Percentiles rank a stretch among this genome's conserved stretches.
Conservation (phyloP, 305 asterid genomes). For the Fraxinus ornus region DNA sequence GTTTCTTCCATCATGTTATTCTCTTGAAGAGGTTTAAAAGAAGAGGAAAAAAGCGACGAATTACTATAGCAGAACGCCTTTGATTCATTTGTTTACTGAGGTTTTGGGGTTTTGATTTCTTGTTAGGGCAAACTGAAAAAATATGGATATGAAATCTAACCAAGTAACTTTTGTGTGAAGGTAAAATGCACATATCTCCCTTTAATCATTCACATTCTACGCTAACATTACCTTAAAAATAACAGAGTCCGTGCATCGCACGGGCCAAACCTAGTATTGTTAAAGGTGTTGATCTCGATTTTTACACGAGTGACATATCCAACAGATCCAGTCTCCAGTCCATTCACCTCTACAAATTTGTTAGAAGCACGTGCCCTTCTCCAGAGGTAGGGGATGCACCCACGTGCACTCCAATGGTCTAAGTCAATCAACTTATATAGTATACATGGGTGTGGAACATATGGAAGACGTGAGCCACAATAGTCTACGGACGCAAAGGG, state of each 20-base stretch:
- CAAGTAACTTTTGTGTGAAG: slow-evolving; percentile 40
- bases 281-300: not conserved
- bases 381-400: not conserved
- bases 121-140: not conserved
- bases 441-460: not conserved
- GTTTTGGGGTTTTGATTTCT: not conserved
- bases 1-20: not conserved
- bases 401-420: not conserved
- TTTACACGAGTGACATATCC: not conserved
- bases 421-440: not conserved
- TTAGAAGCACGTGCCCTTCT: not conserved
- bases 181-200: slow-evolving; percentile 42
- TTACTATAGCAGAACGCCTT: not conserved
- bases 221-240: no score
- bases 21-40: not conserved
- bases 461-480: not conserved
- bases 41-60: not conserved
- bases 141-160: not conserved
- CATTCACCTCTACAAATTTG: not conserved
- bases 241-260: no score
- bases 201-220: no score
- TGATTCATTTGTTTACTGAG: not conserved
- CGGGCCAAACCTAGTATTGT: not conserved
- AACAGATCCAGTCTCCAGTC: not conserved
- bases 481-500: not conserved